phyloP scores from a whole-genome alignment of 2,329 filamentous ascomycete species.

The Chrysosporium keratinophilum region DNA sequence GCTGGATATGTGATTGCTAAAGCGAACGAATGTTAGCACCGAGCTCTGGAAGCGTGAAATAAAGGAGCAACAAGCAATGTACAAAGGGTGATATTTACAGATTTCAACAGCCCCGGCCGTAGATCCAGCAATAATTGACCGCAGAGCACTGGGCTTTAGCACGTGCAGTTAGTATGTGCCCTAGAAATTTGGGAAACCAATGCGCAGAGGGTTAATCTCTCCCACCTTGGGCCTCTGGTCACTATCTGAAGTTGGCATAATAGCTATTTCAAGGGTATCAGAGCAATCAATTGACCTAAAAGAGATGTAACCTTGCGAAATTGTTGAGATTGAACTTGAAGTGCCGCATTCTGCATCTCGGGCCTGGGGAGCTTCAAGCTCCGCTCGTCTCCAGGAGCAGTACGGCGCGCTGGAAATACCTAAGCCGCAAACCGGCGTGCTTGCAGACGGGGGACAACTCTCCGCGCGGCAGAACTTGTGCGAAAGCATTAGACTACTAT shows the following conservation, averaged over 20 bases:
- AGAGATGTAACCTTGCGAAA: not conserved
- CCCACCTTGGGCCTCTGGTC: conserved; percentile 32
- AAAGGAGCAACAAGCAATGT: not conserved
- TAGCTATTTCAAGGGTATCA: not conserved
- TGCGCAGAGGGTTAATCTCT: not conserved
- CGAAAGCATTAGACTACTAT: not conserved
- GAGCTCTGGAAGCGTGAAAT: not conserved
- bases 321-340: too few species aligned
- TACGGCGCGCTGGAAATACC: not conserved
- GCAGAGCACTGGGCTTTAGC: conserved; percentile 61
- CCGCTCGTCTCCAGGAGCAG: not conserved
- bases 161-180: conserved; percentile 22
- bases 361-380: not conserved
- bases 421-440: not conserved
- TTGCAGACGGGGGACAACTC: not conserved
- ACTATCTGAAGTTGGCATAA: conserved; percentile 20
- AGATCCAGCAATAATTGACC: conserved; percentile 83
- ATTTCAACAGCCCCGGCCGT: conserved; percentile 95
- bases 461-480: not conserved
- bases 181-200: not conserved
- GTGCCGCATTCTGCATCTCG: too few species aligned
- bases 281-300: not conserved
- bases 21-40: conserved; percentile 1
- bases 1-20: conserved; percentile 83
- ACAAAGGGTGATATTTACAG: conserved; percentile 42